Evolutionary conservation across 257 asterid species (phyloP).

Genomic region (Osmanthus fragrans): DNA sequence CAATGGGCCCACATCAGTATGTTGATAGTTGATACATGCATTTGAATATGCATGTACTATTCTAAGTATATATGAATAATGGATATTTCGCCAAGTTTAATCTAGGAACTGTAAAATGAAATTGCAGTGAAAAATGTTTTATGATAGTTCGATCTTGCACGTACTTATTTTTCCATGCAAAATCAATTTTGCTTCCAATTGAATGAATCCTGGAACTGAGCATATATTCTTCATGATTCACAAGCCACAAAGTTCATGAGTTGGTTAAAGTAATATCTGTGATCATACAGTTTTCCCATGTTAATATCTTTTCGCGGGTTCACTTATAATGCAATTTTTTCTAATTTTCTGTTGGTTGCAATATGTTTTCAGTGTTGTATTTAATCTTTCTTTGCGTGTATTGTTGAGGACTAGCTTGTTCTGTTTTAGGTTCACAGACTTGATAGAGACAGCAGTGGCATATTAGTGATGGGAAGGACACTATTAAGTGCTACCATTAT

Average conservation of each 20-base stretch:
- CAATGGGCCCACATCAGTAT: not conserved
- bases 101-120: not conserved
- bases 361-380: constrained; percentile 9
- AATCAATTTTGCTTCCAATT: not conserved
- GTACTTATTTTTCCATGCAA: not conserved
- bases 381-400: constrained; percentile 25
- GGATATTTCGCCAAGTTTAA: not conserved
- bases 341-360: not conserved
- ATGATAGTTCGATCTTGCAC: not conserved
- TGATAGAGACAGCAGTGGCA: constrained; percentile 94
- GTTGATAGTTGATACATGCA: not conserved
- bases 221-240: not conserved
- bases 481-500: constrained; percentile 72
- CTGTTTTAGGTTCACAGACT: constrained; percentile 86
- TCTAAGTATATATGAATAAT: not conserved
- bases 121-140: not conserved
- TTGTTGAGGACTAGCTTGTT: constrained; percentile 49
- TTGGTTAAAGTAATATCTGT: not conserved
- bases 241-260: not conserved
- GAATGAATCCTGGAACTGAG: not conserved
- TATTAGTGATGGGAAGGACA: constrained; percentile 94
- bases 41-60: not conserved
- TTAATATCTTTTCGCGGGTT: not conserved
- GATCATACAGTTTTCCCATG: not conserved
- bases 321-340: not conserved